Evolutionary conservation across 805 yeast species (phyloP).

Genomic region (Hanseniaspora guilliermondii): DNA sequence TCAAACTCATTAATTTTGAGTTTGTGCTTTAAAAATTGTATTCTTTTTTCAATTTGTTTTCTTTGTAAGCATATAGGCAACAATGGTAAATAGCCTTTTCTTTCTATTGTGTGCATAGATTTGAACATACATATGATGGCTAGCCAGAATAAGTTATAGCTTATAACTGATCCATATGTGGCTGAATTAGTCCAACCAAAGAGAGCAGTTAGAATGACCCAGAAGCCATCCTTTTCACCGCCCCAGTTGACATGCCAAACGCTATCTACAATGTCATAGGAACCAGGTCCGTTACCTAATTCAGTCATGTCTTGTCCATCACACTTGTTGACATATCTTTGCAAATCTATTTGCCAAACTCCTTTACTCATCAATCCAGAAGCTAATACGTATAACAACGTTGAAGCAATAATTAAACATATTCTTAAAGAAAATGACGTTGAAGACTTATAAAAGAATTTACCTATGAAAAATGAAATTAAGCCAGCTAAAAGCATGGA

Average conservation of each 20-base stretch:
- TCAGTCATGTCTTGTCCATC: slow-evolving; percentile 78
- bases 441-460: slow-evolving; percentile 62
- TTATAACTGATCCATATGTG: slow-evolving; percentile 70
- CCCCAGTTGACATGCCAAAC: slow-evolving; percentile 95
- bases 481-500: slow-evolving; percentile 48
- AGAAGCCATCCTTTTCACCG: slow-evolving; percentile 80
- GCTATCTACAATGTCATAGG: slow-evolving; percentile 64
- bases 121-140: slow-evolving; percentile 34
- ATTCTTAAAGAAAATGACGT: slow-evolving; percentile 62
- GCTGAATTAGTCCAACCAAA: slow-evolving; percentile 94
- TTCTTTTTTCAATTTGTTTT: slow-evolving; percentile 36
- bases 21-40: slow-evolving; percentile 19
- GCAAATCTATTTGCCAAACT: slow-evolving; percentile 80
- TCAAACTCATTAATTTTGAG: neutral
- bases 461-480: slow-evolving; percentile 53
- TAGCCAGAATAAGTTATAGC: slow-evolving; percentile 64
- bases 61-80: slow-evolving; percentile 53
- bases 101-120: slow-evolving; percentile 41
- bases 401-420: slow-evolving; percentile 62
- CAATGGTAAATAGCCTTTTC: slow-evolving; percentile 45
- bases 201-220: slow-evolving; percentile 83
- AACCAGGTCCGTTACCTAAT: slow-evolving; percentile 86
- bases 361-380: slow-evolving; percentile 81
- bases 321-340: slow-evolving; percentile 58
- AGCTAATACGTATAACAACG: slow-evolving; percentile 70